These are phyloP conservation scores for Lepidium aucheri DNA, from an alignment of 345 rosid species.

Conservation along the genomic window DNA sequence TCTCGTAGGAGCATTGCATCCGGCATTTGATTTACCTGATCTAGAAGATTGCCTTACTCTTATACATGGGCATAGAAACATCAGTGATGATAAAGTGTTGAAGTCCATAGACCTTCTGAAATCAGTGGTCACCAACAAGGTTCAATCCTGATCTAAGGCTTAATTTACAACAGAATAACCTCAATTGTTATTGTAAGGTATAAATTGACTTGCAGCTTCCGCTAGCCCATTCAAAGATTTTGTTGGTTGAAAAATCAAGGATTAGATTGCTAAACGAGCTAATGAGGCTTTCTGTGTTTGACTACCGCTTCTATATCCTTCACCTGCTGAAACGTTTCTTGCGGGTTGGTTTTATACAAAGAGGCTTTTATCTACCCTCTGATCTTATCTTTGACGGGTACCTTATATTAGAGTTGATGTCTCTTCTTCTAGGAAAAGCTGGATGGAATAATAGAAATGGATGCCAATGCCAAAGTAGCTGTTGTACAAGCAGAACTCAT, in stretches of 20 bases:
- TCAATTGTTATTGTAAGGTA: not conserved
- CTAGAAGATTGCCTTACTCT: not conserved
- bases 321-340: not conserved
- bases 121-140: not conserved
- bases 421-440: not conserved
- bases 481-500: not conserved
- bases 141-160: not conserved
- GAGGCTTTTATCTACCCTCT: not conserved
- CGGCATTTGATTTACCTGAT: not conserved
- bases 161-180: not conserved
- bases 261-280: not conserved
- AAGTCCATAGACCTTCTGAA: not conserved
- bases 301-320: constrained; percentile 14
- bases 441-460: not conserved
- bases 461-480: constrained; percentile 6
- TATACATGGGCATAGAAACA: not conserved
- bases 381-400: not conserved
- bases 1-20: not conserved
- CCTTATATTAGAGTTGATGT: not conserved
- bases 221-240: not conserved
- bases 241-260: constrained; percentile 4
- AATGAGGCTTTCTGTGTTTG: constrained; percentile 9
- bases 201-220: not conserved
- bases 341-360: constrained; percentile 1
- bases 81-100: constrained; percentile 5